Base-by-base conservation (phyloP, 352 stramenopile genomes). In the Phytopythium boreale region DNA sequence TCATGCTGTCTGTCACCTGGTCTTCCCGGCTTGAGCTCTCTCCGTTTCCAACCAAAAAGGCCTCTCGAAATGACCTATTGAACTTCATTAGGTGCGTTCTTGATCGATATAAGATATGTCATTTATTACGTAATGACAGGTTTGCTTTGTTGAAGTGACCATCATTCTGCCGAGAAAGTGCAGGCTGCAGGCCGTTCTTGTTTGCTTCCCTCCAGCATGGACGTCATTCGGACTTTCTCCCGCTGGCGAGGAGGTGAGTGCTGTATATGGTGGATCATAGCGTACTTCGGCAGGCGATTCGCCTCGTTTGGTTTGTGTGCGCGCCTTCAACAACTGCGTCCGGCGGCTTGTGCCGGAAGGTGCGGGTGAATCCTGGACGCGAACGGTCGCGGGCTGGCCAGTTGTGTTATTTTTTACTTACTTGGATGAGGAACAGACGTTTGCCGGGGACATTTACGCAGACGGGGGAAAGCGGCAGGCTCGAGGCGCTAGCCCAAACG, bases 1-100 rank as follows among this genome's bases (percentile, higher is more conserved):
- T 82, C 83, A 89, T 89, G 17, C 34, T 69, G 39, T 46, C 39
- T 8, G 11, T 46, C 39, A 12, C 17, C 15, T 66, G 71, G 67
- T 34, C 34, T 39, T 39, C 34, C 6, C 11, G 10, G 10, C 34
- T 39, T 39, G 34, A 10, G 34, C 11, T 3, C 6, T 10, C 34
- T 39, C 34, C 17, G 24, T 12, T 11, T 24, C 50, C 39, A 62
- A 29, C 39, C 56, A 62, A 46, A 39, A 39, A 39, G 34, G 11
- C 44, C 44, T 29, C 44, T 19, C n/a, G 24, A 4, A 51, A 15
- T 4, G 12, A n/a, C 44, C 44, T 51, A n/a, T 19, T 7, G 11
- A 15, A 51, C 12, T 12, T 4, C 7, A 51, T 51, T 51, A 51
- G 22, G 44, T 51, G 44, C 44, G 44, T 15, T 51, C 31, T 51